Conservation (phyloP, 1,284 basidiomycete genomes). For the Ustilago shanxiensis region DNA sequence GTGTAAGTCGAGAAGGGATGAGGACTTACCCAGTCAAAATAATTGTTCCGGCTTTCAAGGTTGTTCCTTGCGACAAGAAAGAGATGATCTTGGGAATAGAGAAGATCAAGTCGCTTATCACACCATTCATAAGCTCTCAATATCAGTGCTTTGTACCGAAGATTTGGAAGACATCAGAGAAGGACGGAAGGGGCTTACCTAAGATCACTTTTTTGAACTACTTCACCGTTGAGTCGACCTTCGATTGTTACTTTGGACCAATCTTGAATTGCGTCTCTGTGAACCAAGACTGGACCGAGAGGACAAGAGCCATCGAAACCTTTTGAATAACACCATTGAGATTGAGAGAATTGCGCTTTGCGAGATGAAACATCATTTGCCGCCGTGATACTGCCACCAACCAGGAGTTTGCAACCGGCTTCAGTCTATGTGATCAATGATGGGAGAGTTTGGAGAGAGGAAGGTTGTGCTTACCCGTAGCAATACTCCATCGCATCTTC, state of each 20-base stretch:
- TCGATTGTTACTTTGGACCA: slow-evolving; percentile 62
- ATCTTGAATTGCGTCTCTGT: slow-evolving; percentile 51
- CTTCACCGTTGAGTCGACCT: slow-evolving; percentile 68
- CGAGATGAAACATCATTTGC: slow-evolving; percentile 71
- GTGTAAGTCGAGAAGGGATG: too few species aligned
- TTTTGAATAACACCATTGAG: slow-evolving; percentile 71
- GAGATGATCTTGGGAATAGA: slow-evolving; percentile 71
- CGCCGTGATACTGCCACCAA: slow-evolving; percentile 69
- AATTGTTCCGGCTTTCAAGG: slow-evolving; percentile 49
- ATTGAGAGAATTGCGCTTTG: slow-evolving; percentile 65
- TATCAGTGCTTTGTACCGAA: too few species aligned
- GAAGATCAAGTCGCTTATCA: slow-evolving; percentile 71
- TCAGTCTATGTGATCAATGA: too few species aligned
- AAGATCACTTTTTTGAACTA: slow-evolving; percentile 69
- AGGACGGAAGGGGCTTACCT: too few species aligned
- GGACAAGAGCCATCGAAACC: slow-evolving; percentile 72
- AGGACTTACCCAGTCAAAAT: slow-evolving; percentile 53
- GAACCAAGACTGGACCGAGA: slow-evolving; percentile 71
- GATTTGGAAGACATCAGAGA: not conserved
- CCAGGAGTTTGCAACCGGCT: too few species aligned
- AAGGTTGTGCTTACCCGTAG: slow-evolving; percentile 76
- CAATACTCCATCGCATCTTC: slow-evolving; percentile 84
- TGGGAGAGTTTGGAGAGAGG: too few species aligned
- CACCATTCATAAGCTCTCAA: too few species aligned
- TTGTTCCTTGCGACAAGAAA: slow-evolving; percentile 61